phyloP scores from a whole-genome alignment of 1,139 yeast genomes.

The Spencermartinsiella ligniputridi region DNA sequence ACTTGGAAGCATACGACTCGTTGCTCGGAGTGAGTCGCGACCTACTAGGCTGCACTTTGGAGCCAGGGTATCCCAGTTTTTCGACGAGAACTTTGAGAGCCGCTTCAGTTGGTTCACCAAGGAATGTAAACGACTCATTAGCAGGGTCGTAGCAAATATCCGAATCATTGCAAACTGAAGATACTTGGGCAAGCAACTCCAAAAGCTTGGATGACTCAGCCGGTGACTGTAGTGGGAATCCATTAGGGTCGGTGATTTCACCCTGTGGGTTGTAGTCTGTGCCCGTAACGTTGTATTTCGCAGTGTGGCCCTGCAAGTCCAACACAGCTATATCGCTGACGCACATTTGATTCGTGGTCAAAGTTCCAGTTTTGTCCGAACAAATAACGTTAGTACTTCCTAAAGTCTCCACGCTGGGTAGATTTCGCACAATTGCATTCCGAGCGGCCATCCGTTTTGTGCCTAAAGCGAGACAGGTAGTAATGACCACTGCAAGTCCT shows the following conservation, averaged over 20 bases:
- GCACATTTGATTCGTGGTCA: slow-evolving; percentile 44
- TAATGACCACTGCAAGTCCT: slow-evolving; percentile 47
- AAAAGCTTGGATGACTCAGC: slow-evolving; percentile 19
- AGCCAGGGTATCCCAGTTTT: slow-evolving; percentile 20
- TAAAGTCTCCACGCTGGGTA: slow-evolving; percentile 36
- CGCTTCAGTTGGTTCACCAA: slow-evolving; percentile 40
- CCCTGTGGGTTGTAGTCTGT: slow-evolving; percentile 38
- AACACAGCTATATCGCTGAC: slow-evolving; percentile 35
- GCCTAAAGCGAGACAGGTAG: slow-evolving; percentile 49
- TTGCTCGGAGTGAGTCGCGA: slow-evolving; percentile 13
- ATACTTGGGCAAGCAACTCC: slow-evolving; percentile 29
- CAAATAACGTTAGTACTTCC: slow-evolving; percentile 49
- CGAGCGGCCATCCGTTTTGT: slow-evolving; percentile 48
- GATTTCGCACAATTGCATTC: slow-evolving; percentile 46
- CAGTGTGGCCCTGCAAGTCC: slow-evolving; percentile 38
- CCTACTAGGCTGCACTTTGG: slow-evolving; percentile 1
- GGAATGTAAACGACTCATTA: slow-evolving; percentile 23
- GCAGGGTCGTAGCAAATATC: slow-evolving; percentile 25
- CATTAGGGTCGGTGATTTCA: slow-evolving; percentile 29
- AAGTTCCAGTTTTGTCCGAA: slow-evolving; percentile 70
- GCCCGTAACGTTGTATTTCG: slow-evolving; percentile 43
- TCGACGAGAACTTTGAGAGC: slow-evolving; percentile 32
- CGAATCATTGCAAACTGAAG: slow-evolving; percentile 37
- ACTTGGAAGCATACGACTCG: slow-evolving; percentile 8
- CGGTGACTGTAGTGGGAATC: slow-evolving; percentile 4